Evolutionary conservation across 2,329 filamentous ascomycete genomes (phyloP), one percentile per base, ranked within the genome.

Genomic region (Clonostachys byssicola): DNA sequence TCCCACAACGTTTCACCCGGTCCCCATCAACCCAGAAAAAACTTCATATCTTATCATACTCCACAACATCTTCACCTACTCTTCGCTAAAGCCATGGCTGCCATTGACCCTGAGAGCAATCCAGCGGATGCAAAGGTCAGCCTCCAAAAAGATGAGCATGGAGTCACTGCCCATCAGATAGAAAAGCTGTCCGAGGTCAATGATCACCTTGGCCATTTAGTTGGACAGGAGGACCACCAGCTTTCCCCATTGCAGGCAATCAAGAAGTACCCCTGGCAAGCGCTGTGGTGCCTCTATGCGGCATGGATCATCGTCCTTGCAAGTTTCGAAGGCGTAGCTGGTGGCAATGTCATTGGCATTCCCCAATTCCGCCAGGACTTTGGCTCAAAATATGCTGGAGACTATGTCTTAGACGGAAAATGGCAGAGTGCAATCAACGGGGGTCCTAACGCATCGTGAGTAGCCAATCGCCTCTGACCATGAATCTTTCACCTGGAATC

Each of bases 371-470:
- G 69, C 34, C 62, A 73, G 49, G 70, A 74, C 51, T 74, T 74
- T 53, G 70, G 70, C 1, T 52, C 60, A 40, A 46, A 53, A 7
- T 68, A 59, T 40, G 58, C 62, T 2, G 64, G 59, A 1, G 56
- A 56, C 47, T 73, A 67, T 56, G 67, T 71, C 7, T 54, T 74
- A 9, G 55, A 64, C 13, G 63, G 67, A 5, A 61, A 65, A 13
- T 75, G 71, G 72, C 70, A 75, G 51, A 62, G 60, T 17, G 70
- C 71, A 5, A 72, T 73, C 50, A 61, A 63, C 36, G 70, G 67
- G 12, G 71, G 59, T 0, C 69, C 70, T 4, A 61, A 71, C n/a
- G 69, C 69, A 30, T 60, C 60, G 60, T 61, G 45, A 55, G 58
- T 55, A n/a, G n/a, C n/a, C n/a, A n/a, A n/a, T n/a, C n/a, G n/a